Percentiles rank a stretch among this genome's conserved stretches.
Conservation (phyloP, 805 yeast species). For the Jamesozyma spencerorum region DNA sequence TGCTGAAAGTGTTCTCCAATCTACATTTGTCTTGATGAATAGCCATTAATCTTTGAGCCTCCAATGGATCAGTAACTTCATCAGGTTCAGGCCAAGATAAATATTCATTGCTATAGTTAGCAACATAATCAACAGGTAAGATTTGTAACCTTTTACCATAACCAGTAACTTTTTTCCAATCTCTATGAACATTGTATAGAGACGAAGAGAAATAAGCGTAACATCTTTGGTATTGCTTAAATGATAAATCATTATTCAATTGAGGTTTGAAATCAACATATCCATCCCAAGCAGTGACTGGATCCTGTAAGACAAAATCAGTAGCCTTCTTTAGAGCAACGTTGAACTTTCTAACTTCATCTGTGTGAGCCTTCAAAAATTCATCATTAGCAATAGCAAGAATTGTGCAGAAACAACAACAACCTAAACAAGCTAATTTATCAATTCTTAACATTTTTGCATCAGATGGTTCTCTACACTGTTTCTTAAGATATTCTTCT, state of each 20-base stretch:
- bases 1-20: not conserved
- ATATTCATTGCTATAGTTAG: slow-evolving; percentile 1
- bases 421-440: slow-evolving; percentile 45
- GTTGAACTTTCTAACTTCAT: slow-evolving; percentile 37
- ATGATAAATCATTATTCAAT: slow-evolving; percentile 34
- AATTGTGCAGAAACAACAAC: slow-evolving; percentile 51
- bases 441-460: slow-evolving; percentile 51
- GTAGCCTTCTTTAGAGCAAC: slow-evolving; percentile 44
- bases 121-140: not conserved
- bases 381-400: slow-evolving; percentile 45
- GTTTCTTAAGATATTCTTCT: slow-evolving; percentile 38
- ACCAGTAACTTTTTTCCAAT: slow-evolving; percentile 3
- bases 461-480: slow-evolving; percentile 37
- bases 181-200: slow-evolving; percentile 1
- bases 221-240: slow-evolving; percentile 43
- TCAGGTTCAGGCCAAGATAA: slow-evolving; percentile 2
- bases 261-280: slow-evolving; percentile 41
- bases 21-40: slow-evolving; percentile 2
- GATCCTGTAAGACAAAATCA: slow-evolving; percentile 37
- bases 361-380: slow-evolving; percentile 39
- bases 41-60: slow-evolving; percentile 4
- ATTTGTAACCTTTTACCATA: slow-evolving; percentile 2
- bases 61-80: slow-evolving; percentile 3
- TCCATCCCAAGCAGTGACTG: slow-evolving; percentile 39
- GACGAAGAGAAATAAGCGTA: slow-evolving; percentile 41